Evolutionary conservation across 805 yeast genomes (phyloP), one percentile per base, ranked within the genome.

Genomic region (Teunomyces lycoperdinae): DNA sequence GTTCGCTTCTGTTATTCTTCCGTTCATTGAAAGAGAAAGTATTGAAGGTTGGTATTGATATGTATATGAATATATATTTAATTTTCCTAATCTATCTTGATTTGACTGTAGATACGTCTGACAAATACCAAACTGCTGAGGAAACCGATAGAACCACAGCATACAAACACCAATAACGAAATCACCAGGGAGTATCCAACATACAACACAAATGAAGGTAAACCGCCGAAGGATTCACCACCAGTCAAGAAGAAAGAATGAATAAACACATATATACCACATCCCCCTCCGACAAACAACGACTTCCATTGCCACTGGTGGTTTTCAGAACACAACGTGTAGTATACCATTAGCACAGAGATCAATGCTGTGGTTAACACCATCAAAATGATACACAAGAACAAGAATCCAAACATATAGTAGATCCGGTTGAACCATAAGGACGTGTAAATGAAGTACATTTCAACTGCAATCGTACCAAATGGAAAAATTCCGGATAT

Each of bases 221-320:
- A 73, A 4, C 90, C 95, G 38, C 84, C 87, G 43, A 91, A 71
- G 17, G 58, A 61, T 50, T 76, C 77, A 50, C 87, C 84, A 52
- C 80, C 82, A 20, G 89, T 79, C 59, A 92, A 78, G 55, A 86
- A 72, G 50, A 90, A 71, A 2, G 97, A 84, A 67, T 94, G 96
- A 43, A 89, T 56, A 68, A 90, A 89, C 36, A 91, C 85, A 64
- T 92, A 94, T 46, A 85, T 56, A 0, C 96, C 79, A 64, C 96
- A 85, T 29, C 97, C 95, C 38, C 96, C 97, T 26, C 96, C 88
- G 50, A 89, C 79, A 59, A 86, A 80, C 57, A 88, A 70, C 3
- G 96, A 81, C 66, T 91, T 83, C 99, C 99, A 94, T 63, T 92
- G 97, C 99, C 99, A 94, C 66, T 84, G 83, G 75, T 95, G 91